These are phyloP conservation scores for Cercis canadensis DNA, from an alignment of 306 rosid species.

Conservation along the genomic window DNA sequence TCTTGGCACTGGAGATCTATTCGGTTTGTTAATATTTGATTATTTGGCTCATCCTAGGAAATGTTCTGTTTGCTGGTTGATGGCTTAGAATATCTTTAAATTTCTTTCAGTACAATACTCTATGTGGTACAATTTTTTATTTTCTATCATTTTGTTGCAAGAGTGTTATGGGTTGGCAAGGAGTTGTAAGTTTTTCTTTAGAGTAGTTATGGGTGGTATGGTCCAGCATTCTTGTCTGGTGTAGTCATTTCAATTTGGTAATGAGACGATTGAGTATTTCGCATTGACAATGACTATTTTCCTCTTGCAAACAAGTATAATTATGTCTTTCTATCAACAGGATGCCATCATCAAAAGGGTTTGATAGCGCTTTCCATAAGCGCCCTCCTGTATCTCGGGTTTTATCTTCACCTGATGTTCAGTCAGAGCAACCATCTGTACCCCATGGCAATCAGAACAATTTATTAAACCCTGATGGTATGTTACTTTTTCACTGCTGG, in stretches of 20 bases:
- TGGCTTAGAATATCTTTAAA: slow-evolving; percentile 6
- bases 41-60: not conserved
- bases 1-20: too few species aligned
- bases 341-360: slow-evolving; percentile 53
- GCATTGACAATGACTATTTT: not conserved
- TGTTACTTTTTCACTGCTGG: slow-evolving; percentile 1
- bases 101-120: slow-evolving; percentile 1
- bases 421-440: slow-evolving; percentile 54
- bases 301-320: slow-evolving; percentile 7
- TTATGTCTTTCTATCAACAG: slow-evolving; percentile 44
- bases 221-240: not conserved
- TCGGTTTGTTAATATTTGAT: not conserved
- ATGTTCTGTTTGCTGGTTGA: slow-evolving; percentile 10
- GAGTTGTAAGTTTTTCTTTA: slow-evolving; percentile 8
- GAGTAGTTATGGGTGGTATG: not conserved
- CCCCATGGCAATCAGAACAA: slow-evolving; percentile 49
- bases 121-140: slow-evolving; percentile 1
- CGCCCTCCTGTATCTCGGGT: slow-evolving; percentile 53
- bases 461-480: slow-evolving; percentile 48
- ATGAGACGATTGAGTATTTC: not conserved
- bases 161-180: not conserved
- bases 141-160: not conserved
- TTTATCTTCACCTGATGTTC: slow-evolving; percentile 67
- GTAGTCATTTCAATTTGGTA: not conserved
- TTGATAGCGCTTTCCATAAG: slow-evolving; percentile 54